Evolutionary conservation across 176 grass and related monocot species (phyloP), one percentile per base, ranked within the genome.

Genomic region (Oryza nivara): DNA sequence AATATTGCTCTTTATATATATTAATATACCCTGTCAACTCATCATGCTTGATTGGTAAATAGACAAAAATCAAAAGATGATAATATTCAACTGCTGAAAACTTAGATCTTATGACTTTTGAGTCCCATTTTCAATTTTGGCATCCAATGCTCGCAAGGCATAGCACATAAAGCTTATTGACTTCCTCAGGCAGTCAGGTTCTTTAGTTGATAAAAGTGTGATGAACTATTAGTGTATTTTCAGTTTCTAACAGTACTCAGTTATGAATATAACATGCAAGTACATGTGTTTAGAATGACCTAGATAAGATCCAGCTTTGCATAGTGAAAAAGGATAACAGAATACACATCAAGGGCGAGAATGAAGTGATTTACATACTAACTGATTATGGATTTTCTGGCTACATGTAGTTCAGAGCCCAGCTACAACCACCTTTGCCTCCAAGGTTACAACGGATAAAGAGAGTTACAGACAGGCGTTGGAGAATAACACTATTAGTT

Each of bases 331-430:
- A 54, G 11, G 25, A 15, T n/a, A 75, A 74, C n/a, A n/a, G n/a
- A n/a, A n/a, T n/a, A n/a, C 43, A 65, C 6, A 88, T 47, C 2
- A 17, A 38, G 61, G 19, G 48, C 22, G 1, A 26, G 71, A 72
- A 76, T 13, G 80, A 79, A 75, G 26, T 80, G 14, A 12, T 85
- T 80, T 84, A 92, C 86, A 3, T 96, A 99, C 96, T 72, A 99
- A 84, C 85, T 99, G 96, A 89, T 99, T 99, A 82, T 99, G 91
- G 80, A 99, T 99, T 87, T 99, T 99, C 85, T 99, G 96, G 84
- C 96, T 99, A 88, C 96, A 99, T 6, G 96, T 94, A 76, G 88
- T 94, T 84, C 93, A 96, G 76, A 99, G 86, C 28, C 93, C 96
- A 89, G 96, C 96, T 65, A 99, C 85, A 68, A 99, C 35, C 81